phyloP scores from a whole-genome alignment of 306 rosid genomes.

The Luffa aegyptiaca region DNA sequence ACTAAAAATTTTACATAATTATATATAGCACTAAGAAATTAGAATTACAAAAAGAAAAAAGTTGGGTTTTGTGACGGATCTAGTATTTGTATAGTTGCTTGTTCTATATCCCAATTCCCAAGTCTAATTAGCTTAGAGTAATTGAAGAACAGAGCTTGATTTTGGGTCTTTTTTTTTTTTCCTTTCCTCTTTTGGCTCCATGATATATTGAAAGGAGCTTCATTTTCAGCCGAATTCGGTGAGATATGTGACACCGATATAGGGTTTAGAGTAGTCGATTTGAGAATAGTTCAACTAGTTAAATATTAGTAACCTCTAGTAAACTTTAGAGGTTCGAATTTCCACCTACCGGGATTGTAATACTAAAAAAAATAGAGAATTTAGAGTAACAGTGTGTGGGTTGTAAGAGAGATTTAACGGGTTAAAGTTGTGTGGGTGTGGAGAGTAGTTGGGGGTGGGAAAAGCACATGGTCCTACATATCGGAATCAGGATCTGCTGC shows the following conservation, averaged over 20 bases:
- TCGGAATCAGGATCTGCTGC: neutral
- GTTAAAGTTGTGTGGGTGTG: too few species aligned
- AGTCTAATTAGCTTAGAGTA: neutral
- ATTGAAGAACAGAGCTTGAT: neutral
- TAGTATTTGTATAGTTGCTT: neutral
- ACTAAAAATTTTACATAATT: neutral
- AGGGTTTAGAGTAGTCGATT: neutral
- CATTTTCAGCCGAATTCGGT: neutral
- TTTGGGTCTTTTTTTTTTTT: neutral
- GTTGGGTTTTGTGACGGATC: neutral
- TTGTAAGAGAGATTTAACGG: neutral
- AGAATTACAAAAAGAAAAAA: neutral
- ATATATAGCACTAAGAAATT: neutral
- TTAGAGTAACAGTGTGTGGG: neutral
- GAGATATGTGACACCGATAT: neutral
- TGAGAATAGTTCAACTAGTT: neutral
- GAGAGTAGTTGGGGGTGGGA: neutral
- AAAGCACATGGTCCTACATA: conserved; percentile 1
- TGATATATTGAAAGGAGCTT: neutral
- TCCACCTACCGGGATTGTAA: neutral
- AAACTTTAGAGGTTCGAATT: neutral
- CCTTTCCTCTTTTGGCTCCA: neutral
- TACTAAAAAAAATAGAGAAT: neutral
- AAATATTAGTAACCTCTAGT: neutral
- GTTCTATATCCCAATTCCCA: neutral